These are phyloP conservation scores for Notholithocarpus densiflorus DNA, from an alignment of 306 rosid species.

Conservation along the genomic window DNA sequence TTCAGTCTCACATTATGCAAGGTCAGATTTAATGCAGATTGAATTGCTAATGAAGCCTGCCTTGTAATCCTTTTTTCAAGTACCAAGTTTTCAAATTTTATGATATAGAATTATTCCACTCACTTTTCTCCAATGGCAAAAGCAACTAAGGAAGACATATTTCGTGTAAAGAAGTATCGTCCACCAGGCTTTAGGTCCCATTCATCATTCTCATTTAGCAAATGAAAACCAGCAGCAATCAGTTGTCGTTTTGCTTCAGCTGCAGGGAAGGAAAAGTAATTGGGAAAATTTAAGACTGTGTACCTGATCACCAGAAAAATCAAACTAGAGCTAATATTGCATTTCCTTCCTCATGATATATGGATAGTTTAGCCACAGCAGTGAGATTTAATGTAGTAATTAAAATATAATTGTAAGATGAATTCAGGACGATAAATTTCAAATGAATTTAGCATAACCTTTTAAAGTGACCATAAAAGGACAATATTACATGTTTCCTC, in stretches of 20 bases:
- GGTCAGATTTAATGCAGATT: background rate
- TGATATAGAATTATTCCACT: slow-evolving; percentile 16
- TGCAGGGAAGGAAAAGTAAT: slow-evolving; percentile 15
- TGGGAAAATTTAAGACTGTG: background rate
- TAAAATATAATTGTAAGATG: background rate
- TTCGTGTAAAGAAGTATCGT: slow-evolving; percentile 86
- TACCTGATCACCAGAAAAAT: background rate
- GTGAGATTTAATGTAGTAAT: background rate
- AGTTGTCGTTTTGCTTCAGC: slow-evolving; percentile 88
- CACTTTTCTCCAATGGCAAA: slow-evolving; percentile 83
- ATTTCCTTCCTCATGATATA: background rate
- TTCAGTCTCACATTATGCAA: background rate
- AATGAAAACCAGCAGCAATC: slow-evolving; percentile 72
- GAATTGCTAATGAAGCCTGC: background rate
- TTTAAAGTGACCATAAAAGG: too few species aligned
- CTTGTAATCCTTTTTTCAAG: background rate
- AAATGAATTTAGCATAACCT: too few species aligned
- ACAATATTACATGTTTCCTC: too few species aligned
- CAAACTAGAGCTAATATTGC: background rate
- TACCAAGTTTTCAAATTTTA: background rate
- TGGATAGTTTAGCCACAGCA: background rate
- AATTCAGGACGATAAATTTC: too few species aligned
- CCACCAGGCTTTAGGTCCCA: slow-evolving; percentile 96
- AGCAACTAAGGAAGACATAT: slow-evolving; percentile 91
- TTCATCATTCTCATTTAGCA: slow-evolving; percentile 71